Evolutionary conservation across 2,329 filamentous ascomycete genomes (phyloP).

Genomic region (Aureobasidium sp.): DNA sequence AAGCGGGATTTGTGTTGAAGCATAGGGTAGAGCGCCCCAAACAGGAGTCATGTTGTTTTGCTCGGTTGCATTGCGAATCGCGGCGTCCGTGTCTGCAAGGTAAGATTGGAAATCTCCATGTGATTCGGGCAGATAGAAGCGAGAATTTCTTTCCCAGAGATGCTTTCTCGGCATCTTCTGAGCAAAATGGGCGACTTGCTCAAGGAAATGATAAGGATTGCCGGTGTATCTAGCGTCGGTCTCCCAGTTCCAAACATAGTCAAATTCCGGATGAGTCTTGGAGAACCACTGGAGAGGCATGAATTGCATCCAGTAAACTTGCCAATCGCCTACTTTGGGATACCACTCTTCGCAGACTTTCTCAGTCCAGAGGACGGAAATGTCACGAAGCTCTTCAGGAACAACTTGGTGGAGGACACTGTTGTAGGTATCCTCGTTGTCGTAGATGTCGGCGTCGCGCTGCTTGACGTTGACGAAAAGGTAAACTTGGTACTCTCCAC

Average conservation of each 20-base stretch:
- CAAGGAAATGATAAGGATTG: constrained; percentile 73
- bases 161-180: constrained; percentile 50
- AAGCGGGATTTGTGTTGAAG: constrained; percentile 65
- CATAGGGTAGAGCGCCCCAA: constrained; percentile 76
- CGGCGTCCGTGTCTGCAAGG: constrained; percentile 36
- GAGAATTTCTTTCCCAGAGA: constrained; percentile 52
- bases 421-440: constrained; percentile 53
- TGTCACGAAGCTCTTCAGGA: constrained; percentile 62
- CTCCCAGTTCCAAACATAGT: constrained; percentile 80
- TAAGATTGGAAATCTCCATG: constrained; percentile 46
- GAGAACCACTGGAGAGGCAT: constrained; percentile 70
- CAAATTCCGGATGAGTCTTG: constrained; percentile 69
- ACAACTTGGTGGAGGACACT: constrained; percentile 55
- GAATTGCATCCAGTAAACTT: constrained; percentile 54
- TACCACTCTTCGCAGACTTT: constrained; percentile 42
- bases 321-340: constrained; percentile 42
- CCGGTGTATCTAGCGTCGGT: constrained; percentile 74
- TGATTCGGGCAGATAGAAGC: constrained; percentile 48
- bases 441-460: constrained; percentile 50
- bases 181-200: constrained; percentile 52
- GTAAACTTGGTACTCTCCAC: constrained; percentile 44
- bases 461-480: constrained; percentile 48
- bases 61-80: constrained; percentile 34
- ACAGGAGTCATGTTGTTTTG: constrained; percentile 51
- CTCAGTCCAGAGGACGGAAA: constrained; percentile 69